phyloP scores from a whole-genome alignment of 2,329 filamentous ascomycete species.

The Verruconis gallopava region DNA sequence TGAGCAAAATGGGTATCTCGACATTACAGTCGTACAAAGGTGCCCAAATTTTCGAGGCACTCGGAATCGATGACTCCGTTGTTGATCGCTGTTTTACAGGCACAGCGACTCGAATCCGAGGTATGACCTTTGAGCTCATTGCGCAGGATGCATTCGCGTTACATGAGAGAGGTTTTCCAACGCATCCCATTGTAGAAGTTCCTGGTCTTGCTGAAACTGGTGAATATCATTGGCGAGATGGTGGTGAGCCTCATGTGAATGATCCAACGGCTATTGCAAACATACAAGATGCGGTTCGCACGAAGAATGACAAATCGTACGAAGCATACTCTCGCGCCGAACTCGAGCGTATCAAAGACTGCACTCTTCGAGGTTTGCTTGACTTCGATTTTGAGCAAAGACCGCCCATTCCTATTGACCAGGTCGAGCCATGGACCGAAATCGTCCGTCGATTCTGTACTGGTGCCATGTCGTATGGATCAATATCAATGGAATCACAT shows the following conservation, averaged over 20 bases:
- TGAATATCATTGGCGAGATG: conserved; percentile 97
- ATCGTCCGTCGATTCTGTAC: conserved; percentile 95
- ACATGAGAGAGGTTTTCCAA: conserved; percentile 86
- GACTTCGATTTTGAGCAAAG: conserved; percentile 92
- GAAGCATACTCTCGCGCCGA: conserved; percentile 88
- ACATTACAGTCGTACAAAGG: conserved; percentile 95
- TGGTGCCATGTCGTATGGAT: conserved; percentile 96
- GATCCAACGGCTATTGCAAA: conserved; percentile 91
- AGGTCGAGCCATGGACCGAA: conserved; percentile 96
- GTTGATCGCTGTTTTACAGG: conserved; percentile 92
- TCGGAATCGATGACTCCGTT: conserved; percentile 82
- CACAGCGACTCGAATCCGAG: conserved; percentile 86
- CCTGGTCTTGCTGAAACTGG: conserved; percentile 81
- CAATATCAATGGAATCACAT: conserved; percentile 97
- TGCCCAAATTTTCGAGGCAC: conserved; percentile 92
- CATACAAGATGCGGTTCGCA: conserved; percentile 89
- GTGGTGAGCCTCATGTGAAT: conserved; percentile 89
- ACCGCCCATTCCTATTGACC: conserved; percentile 78
- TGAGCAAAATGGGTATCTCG: conserved; percentile 99
- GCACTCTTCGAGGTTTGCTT: conserved; percentile 82
- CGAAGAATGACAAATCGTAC: conserved; percentile 97
- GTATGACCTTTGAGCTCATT: conserved; percentile 85
- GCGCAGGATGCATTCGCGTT: conserved; percentile 90
- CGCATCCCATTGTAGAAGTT: conserved; percentile 60
- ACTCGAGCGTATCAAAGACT: conserved; percentile 94